Conservation (phyloP, 805 yeast species). For the Martiniozyma abietophila region DNA sequence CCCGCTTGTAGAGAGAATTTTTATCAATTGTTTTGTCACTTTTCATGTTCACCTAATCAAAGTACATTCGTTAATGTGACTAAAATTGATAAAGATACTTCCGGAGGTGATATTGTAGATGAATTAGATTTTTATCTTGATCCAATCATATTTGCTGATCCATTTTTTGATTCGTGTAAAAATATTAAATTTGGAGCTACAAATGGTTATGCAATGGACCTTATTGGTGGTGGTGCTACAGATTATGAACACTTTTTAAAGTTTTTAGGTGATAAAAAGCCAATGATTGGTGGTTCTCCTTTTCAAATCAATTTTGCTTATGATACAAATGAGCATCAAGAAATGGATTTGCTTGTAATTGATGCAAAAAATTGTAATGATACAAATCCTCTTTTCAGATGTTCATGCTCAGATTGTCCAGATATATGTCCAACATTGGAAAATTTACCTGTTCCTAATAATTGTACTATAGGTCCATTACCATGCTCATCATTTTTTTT, state of each 20-base stretch:
- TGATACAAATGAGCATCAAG: slow-evolving; percentile 11
- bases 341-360: slow-evolving; percentile 18
- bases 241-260: slow-evolving; percentile 65
- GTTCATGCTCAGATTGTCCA: slow-evolving; percentile 90
- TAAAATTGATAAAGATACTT: slow-evolving; percentile 35
- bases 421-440: slow-evolving; percentile 66
- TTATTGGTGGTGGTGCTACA: slow-evolving; percentile 95
- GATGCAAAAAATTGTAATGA: slow-evolving; percentile 47
- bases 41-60: slow-evolving; percentile 86
- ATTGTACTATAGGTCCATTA: slow-evolving; percentile 42
- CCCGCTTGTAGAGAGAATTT: slow-evolving; percentile 91
- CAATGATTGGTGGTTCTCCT: slow-evolving; percentile 89
- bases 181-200: slow-evolving; percentile 88
- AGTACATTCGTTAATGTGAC: slow-evolving; percentile 64
- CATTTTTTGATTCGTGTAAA: slow-evolving; percentile 76
- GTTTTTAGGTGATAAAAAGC: slow-evolving; percentile 91
- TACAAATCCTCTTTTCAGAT: slow-evolving; percentile 43
- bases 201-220: slow-evolving; percentile 93
- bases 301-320: slow-evolving; percentile 79
- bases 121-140: slow-evolving; percentile 61
- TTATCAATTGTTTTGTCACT: slow-evolving; percentile 72
- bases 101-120: slow-evolving; percentile 52
- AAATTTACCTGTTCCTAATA: slow-evolving; percentile 28
- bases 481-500: slow-evolving; percentile 70
- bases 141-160: slow-evolving; percentile 54